phyloP scores from a whole-genome alignment of 768 basidiomycete genomes.

The Xerocomellus chrysenteron region DNA sequence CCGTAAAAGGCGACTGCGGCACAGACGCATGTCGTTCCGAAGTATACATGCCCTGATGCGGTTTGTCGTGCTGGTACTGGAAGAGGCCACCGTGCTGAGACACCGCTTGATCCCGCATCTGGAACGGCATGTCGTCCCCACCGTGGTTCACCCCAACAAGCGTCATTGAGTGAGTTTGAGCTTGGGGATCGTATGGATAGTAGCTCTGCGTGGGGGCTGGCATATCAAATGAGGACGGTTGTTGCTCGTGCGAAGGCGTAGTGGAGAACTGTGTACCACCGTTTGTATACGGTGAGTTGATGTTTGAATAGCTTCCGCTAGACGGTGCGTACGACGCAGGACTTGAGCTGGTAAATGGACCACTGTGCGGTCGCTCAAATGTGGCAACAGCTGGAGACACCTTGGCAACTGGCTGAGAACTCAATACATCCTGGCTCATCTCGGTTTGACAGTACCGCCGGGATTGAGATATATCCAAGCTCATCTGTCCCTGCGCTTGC shows the following conservation, averaged over 20 bases:
- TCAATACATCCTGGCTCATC: conserved; percentile 8
- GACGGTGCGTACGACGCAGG: conserved; percentile 27
- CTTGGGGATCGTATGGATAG: conserved; percentile 22
- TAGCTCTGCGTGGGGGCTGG: conserved; percentile 16
- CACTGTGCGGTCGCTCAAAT: conserved; percentile 26
- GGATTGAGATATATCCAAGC: conserved; percentile 15
- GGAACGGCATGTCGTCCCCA: conserved; percentile 17
- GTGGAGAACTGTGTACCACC: conserved; percentile 14
- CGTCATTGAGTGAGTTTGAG: conserved; percentile 18
- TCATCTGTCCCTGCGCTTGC: conserved; percentile 12
- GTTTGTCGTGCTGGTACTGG: conserved; percentile 23
- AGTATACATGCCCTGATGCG: conserved; percentile 22
- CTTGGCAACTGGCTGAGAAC: conserved; percentile 12
- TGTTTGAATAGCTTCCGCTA: conserved; percentile 23
- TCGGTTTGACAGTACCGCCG: conserved; percentile 15
- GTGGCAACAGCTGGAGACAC: not conserved
- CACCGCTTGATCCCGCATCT: conserved; percentile 15
- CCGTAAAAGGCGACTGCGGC: conserved; percentile 21
- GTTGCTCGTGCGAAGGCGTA: conserved; percentile 24
- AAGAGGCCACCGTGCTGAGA: conserved; percentile 20
- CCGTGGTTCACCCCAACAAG: conserved; percentile 17
- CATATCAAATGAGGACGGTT: conserved; percentile 21
- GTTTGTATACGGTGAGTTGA: conserved; percentile 27
- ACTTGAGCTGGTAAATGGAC: conserved; percentile 19
- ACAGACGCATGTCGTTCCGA: conserved; percentile 21